Base-by-base conservation (phyloP, 176 grass and related monocot genomes). In the Neostapfia colusana region DNA sequence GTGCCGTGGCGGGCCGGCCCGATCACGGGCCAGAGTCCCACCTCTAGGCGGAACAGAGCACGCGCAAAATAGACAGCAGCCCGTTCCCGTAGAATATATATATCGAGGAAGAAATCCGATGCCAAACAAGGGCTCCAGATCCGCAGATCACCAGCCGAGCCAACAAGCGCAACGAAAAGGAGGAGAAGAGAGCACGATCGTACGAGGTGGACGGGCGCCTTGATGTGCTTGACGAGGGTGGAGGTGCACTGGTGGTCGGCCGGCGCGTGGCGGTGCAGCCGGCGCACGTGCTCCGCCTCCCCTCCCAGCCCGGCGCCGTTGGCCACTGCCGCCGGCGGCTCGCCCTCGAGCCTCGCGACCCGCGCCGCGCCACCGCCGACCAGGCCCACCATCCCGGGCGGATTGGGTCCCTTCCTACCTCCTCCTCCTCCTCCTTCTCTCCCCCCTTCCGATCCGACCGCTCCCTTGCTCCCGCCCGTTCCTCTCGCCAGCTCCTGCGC, bases 191-290 rank as follows among this genome's bases (percentile, higher is more conserved):
- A 11, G 34, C 3, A 11, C 56, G 31, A 35, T 60, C 87, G 84
- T 48, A 97, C 93, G 69, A 91, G 93, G 53, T 93, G 93, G 15
- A 97, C 74, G 50, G 93, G 93, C 40, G 93, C 88, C 37, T 90
- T 76, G 80, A 97, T 91, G 80, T 83, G 93, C 69, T 90, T 93
- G 51, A 90, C 79, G 64, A 97, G 85, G 8, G 76, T 71, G 3
- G 93, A 93, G 60, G 65, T 88, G 81, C 93, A 97, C 90, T 97
- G 93, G 69, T 97, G 78, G 57, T 88, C 88, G 14, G 44, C 89
- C 11, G 79, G 83, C 15, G 85, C 81, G 60, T 93, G 93, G 26
- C 77, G 74, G 71, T 97, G 93, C 11, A 93, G 88, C 81, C 83
- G 77, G 42, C 93, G 73, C 64, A 89, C 83, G 69, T 85, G 69